Evolutionary conservation across 2,329 filamentous ascomycete genomes (phyloP), one percentile per base, ranked within the genome.

Genomic region (Escovopsis sp.): DNA sequence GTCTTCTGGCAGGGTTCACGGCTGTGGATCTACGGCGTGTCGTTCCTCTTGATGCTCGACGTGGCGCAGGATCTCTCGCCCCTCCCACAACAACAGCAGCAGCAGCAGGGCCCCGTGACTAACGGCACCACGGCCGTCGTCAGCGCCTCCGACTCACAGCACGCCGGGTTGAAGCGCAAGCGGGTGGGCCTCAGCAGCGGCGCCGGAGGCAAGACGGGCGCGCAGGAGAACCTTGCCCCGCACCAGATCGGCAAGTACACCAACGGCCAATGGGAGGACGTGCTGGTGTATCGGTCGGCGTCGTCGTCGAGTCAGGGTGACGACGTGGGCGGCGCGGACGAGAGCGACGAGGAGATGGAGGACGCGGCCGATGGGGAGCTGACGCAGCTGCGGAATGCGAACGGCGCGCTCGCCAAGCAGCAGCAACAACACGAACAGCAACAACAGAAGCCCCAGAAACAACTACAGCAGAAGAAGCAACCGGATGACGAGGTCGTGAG

Each of bases 41-140:
- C 72, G 1, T 96, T 86, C 69, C 57, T 98, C 17, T 86, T 83
- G 61, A 96, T 96, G 87, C 73, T 98, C 40, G 86, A 96, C 53
- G 62, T 93, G 21, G 71, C 72, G 15, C 70, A 71, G 48, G 79
- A 94, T 53, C 68, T 90, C 18, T 50, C 51, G n/a, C n/a, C n/a
- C n/a, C n/a, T n/a, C n/a, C n/a, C n/a, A n/a, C n/a, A n/a, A n/a
- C n/a, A n/a, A n/a, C n/a, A n/a, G n/a, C n/a, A n/a, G n/a, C n/a
- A n/a, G n/a, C n/a, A n/a, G n/a, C n/a, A n/a, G n/a, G n/a, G n/a
- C n/a, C 47, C 50, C 27, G 43, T 49, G 1, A 39, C 44, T 1
- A 44, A 43, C 2, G 48, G 54, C 13, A 43, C 50, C n/a, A 52
- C 57, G 25, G 41, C 56, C 54, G 40, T 56, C 55, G 42, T 45